phyloP scores from a whole-genome alignment of 352 stramenopile genomes.

The Globisporangium okanoganense region DNA sequence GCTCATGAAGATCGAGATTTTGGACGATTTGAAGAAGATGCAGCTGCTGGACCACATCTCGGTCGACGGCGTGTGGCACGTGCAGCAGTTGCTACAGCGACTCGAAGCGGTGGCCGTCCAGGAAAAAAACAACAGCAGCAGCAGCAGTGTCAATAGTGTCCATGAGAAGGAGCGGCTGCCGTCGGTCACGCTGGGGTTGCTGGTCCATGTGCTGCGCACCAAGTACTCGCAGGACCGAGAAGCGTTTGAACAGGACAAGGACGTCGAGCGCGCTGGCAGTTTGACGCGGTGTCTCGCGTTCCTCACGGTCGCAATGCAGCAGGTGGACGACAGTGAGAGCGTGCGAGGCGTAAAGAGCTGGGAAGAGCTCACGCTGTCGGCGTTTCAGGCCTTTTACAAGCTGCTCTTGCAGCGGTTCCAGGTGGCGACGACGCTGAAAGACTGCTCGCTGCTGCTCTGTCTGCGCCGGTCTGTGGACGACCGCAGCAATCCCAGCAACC shows the following conservation, averaged over 20 bases:
- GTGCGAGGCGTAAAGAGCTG: conserved; percentile 28
- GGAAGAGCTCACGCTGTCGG: conserved; percentile 33
- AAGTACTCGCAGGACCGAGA: conserved; percentile 11
- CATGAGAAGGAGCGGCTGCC: conserved; percentile 8
- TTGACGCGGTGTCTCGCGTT: conserved; percentile 47
- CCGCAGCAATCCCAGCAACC: conserved; percentile 1
- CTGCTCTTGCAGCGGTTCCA: conserved; percentile 71
- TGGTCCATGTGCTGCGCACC: conserved; percentile 26
- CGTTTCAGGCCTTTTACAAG: conserved; percentile 51
- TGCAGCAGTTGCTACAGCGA: conserved; percentile 45
- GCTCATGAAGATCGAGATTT: conserved; percentile 62
- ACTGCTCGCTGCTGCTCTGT: conserved; percentile 78
- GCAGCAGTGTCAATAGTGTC: too few species aligned
- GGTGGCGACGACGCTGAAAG: conserved; percentile 81
- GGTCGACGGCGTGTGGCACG: conserved; percentile 71
- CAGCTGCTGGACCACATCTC: conserved; percentile 79
- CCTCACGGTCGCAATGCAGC: conserved; percentile 35
- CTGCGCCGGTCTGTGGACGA: conserved; percentile 46
- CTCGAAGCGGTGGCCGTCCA: conserved; percentile 21
- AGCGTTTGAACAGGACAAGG: conserved; percentile 26
- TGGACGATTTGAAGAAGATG: conserved; percentile 82
- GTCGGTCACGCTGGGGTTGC: conserved; percentile 13
- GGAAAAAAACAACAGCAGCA: conserved; percentile 9
- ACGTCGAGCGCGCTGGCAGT: conserved; percentile 37
- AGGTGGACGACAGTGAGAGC: conserved; percentile 31